Evolutionary conservation across 2,329 filamentous ascomycete genomes (phyloP).

Genomic region (Fusarium marasasianum): DNA sequence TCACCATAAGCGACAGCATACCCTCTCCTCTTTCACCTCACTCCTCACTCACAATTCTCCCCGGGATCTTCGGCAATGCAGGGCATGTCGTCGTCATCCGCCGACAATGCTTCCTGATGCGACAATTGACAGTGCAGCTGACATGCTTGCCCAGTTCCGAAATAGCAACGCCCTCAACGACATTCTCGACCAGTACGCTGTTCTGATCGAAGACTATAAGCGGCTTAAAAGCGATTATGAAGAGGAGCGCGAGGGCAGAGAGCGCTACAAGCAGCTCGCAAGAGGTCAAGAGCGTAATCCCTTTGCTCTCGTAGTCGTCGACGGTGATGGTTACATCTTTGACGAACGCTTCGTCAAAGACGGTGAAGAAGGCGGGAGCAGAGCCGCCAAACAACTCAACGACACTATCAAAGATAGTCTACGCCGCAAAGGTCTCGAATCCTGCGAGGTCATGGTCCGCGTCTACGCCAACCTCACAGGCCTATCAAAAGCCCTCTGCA

Average conservation of each 20-base stretch:
- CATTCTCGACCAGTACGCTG: slow-evolving; percentile 46
- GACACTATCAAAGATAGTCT: slow-evolving; percentile 60
- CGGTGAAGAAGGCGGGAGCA: slow-evolving; percentile 63
- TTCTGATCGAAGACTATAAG: slow-evolving; percentile 63
- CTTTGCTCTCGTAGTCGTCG: slow-evolving; percentile 69
- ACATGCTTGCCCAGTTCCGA: slow-evolving; percentile 46
- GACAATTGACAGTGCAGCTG: slow-evolving; percentile 34
- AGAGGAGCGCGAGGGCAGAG: slow-evolving; percentile 62
- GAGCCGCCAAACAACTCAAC: slow-evolving; percentile 63
- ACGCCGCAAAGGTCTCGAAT: slow-evolving; percentile 56
- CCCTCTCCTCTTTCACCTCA: not conserved
- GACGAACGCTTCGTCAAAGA: slow-evolving; percentile 58
- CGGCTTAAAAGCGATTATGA: slow-evolving; percentile 66
- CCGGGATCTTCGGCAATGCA: slow-evolving; percentile 21
- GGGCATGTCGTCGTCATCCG: slow-evolving; percentile 8
- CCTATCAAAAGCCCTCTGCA: slow-evolving; percentile 59
- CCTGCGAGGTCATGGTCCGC: slow-evolving; percentile 64
- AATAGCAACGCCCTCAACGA: slow-evolving; percentile 39
- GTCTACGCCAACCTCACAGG: slow-evolving; percentile 65
- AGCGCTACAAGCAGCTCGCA: slow-evolving; percentile 64
- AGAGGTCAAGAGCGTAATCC: slow-evolving; percentile 61
- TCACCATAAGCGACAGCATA: slow-evolving; percentile 8
- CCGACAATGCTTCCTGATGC: slow-evolving; percentile 35
- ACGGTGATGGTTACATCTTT: slow-evolving; percentile 68
- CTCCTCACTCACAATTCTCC: not conserved